Percentiles rank a stretch among this genome's conserved stretches.
These are phyloP conservation scores for Candida xyloterini DNA, from an alignment of 805 yeast genomes.

Conservation along the genomic window DNA sequence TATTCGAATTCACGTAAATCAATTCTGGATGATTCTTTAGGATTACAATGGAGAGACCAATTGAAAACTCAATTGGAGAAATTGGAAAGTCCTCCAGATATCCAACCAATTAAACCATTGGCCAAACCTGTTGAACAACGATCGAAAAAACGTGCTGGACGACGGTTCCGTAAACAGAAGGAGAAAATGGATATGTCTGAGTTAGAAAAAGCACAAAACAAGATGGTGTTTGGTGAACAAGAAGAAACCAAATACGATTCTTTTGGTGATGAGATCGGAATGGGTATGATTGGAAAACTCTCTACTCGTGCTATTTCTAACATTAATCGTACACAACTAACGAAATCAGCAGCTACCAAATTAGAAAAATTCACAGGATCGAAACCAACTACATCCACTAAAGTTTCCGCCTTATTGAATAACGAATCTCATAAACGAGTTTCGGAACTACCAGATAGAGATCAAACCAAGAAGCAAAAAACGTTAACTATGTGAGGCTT, in stretches of 20 bases:
- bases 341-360: constrained; percentile 15
- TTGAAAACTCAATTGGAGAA: constrained; percentile 64
- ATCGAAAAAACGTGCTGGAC: constrained; percentile 85
- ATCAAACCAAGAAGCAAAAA: not conserved
- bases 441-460: not conserved
- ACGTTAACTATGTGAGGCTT: not conserved
- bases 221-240: constrained; percentile 75
- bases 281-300: constrained; percentile 61
- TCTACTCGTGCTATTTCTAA: constrained; percentile 21
- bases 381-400: constrained; percentile 18
- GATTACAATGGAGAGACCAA: constrained; percentile 58
- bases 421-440: constrained; percentile 6
- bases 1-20: constrained; percentile 35
- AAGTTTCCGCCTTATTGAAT: constrained; percentile 11
- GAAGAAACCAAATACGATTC: constrained; percentile 62
- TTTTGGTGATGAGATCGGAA: constrained; percentile 77
- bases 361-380: constrained; percentile 19
- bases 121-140: constrained; percentile 72
- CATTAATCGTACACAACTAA: constrained; percentile 10
- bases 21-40: constrained; percentile 38
- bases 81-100: constrained; percentile 73
- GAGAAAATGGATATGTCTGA: constrained; percentile 81
- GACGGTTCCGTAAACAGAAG: constrained; percentile 72
- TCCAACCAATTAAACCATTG: constrained; percentile 61
- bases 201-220: constrained; percentile 76